phyloP scores from a whole-genome alignment of 768 basidiomycete genomes.

The Tylopilus felleus region DNA sequence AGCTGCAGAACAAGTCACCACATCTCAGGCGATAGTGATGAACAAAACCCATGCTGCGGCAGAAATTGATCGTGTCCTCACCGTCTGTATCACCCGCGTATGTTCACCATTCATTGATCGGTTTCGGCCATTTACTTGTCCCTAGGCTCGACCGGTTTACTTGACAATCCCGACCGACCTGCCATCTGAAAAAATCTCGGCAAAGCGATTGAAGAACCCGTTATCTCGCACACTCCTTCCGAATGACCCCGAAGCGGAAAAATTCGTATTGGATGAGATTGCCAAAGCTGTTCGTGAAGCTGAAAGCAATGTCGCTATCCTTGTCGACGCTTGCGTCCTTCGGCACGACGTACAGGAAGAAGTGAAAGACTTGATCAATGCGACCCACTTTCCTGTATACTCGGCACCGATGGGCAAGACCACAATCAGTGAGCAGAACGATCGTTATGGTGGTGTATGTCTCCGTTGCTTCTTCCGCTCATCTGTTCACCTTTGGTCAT shows the following conservation, averaged over 20 bases:
- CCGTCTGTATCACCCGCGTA: conserved; percentile 60
- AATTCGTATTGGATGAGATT: conserved; percentile 74
- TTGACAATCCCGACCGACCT: conserved; percentile 84
- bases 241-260: conserved; percentile 58
- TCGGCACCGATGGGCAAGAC: conserved; percentile 82
- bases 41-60: conserved; percentile 52
- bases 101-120: conserved; percentile 3
- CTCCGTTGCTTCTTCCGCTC: background rate
- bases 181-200: conserved; percentile 62
- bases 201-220: conserved; percentile 58
- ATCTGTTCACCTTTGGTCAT: background rate
- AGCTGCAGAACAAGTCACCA: conserved; percentile 72
- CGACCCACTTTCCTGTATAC: conserved; percentile 72
- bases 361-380: conserved; percentile 55
- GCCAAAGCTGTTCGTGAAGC: conserved; percentile 59
- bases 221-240: conserved; percentile 46
- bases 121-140: background rate
- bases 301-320: conserved; percentile 58
- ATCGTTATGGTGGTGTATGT: conserved; percentile 78
- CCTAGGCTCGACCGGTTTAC: conserved; percentile 81
- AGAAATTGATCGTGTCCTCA: conserved; percentile 78
- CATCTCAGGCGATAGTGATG: conserved; percentile 59
- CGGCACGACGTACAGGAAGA: conserved; percentile 67
- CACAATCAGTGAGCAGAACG: conserved; percentile 63
- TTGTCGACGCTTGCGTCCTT: conserved; percentile 78